Evolutionary conservation across 2,329 filamentous ascomycete species (phyloP), one percentile per base, ranked within the genome.

Genomic region (Apiospora kogelbergensis): DNA sequence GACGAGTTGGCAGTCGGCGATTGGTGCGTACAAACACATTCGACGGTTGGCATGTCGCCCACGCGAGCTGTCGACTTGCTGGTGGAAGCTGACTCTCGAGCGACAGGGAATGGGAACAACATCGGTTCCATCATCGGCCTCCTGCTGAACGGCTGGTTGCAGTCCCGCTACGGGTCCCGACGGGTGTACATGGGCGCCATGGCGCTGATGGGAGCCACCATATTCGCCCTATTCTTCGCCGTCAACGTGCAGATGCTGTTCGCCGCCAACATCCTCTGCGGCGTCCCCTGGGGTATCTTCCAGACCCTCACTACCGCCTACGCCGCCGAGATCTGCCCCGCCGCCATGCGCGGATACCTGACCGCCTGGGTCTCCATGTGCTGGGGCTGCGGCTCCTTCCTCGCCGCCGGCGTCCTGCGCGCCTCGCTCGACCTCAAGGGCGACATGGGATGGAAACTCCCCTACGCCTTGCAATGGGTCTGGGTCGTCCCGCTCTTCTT

Each of bases 311-410:
- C 76, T 1, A 78, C 79, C 0, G 84, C 88, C 0, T 90, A 90
- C 72, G 87, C 87, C 9, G 86, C 86, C 0, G 88, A 91, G 75
- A 85, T 90, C 10, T 88, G 86, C 53, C 89, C 88, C 1, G 80
- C 87, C 37, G 84, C 84, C 1, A 82, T 91, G 53, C 83, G 89
- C 33, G 86, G 86, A 30, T 83, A 87, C 60, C 78, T 90, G 24
- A 90, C 88, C 0, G 85, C 85, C 41, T 90, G 85, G 68, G 85
- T 89, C 69, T 90, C 90, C 73, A 78, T 90, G 45, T 89, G 87
- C 74, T 90, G 89, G 77, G 88, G 89, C 53, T 87, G 88, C n/a
- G 88, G 88, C 0, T 88, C 90, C 73, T 81, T 90, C 6, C 79
- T 90, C 2, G 87, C 80, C 5, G 84, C 84, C 67, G 81, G 81